These are phyloP conservation scores for Fagus sylvatica DNA, from an alignment of 306 rosid species.

Conservation along the genomic window DNA sequence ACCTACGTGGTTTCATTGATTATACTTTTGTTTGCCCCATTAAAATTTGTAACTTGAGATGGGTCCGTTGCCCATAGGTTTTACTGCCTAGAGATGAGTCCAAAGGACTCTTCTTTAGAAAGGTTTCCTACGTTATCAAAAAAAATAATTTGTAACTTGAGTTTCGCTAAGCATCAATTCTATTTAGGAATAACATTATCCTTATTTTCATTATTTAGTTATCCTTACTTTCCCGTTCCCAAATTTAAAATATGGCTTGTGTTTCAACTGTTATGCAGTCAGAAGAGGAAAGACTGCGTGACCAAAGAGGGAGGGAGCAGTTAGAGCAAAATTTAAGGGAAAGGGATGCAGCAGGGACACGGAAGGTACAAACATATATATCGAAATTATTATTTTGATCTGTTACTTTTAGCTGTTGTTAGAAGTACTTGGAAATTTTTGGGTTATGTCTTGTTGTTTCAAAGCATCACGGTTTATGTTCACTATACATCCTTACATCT, in stretches of 20 bases:
- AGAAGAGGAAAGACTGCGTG: slow-evolving; percentile 85
- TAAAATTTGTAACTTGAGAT: background rate
- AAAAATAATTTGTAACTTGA: background rate
- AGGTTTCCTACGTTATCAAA: too few species aligned
- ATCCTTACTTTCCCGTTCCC: background rate
- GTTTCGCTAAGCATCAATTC: background rate
- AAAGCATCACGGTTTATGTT: background rate
- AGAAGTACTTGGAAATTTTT: slow-evolving; percentile 12
- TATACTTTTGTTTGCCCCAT: background rate
- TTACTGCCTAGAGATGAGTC: too few species aligned
- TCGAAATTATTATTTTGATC: slow-evolving; percentile 3
- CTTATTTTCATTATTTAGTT: background rate
- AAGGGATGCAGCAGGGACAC: slow-evolving; percentile 73
- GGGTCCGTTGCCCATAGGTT: too few species aligned
- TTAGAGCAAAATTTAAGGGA: slow-evolving; percentile 76
- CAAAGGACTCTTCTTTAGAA: too few species aligned
- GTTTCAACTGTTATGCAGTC: slow-evolving; percentile 53
- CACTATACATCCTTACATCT: background rate
- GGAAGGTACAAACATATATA: slow-evolving; percentile 53
- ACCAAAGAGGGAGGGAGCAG: slow-evolving; percentile 91
- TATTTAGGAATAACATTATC: slow-evolving; percentile 14
- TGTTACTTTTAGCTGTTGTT: background rate
- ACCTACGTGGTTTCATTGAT: slow-evolving; percentile 3
- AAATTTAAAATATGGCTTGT: slow-evolving; percentile 8
- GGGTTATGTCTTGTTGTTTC: background rate